A percentile compares a stretch with the other conserved stretches of the same genome.
phyloP scores from a whole-genome alignment of 1,284 basidiomycete genomes.

The Hypsizygus ulmarius region DNA sequence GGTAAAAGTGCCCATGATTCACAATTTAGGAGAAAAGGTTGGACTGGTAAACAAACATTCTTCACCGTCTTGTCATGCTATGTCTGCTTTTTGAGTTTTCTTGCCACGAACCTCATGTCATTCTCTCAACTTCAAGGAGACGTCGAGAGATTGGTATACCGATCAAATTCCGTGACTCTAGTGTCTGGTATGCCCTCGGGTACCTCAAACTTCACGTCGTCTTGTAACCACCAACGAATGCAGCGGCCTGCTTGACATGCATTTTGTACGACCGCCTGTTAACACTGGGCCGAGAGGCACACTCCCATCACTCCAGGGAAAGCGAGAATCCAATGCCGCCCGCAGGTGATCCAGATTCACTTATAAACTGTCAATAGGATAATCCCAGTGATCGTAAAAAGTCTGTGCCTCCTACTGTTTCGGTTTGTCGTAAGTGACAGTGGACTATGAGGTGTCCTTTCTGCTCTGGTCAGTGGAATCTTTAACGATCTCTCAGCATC shows the following conservation, averaged over 20 bases:
- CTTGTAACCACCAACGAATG: neutral
- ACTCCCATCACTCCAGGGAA: no score
- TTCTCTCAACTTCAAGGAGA: neutral
- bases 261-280: neutral
- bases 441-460: neutral
- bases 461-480: neutral
- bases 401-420: neutral
- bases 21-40: no score
- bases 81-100: neutral
- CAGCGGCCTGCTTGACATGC: neutral
- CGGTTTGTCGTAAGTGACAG: neutral
- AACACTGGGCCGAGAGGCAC: neutral
- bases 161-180: neutral
- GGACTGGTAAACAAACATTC: no score
- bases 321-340: no score
- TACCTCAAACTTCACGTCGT: neutral
- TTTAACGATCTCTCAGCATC: no score
- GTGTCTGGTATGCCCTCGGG: neutral
- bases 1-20: no score
- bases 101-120: neutral
- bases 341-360: neutral
- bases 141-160: neutral
- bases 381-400: neutral
- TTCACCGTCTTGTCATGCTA: no score
- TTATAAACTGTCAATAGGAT: neutral